Conservation (phyloP, 2,329 filamentous ascomycete species). For the Whalleya microplaca region DNA sequence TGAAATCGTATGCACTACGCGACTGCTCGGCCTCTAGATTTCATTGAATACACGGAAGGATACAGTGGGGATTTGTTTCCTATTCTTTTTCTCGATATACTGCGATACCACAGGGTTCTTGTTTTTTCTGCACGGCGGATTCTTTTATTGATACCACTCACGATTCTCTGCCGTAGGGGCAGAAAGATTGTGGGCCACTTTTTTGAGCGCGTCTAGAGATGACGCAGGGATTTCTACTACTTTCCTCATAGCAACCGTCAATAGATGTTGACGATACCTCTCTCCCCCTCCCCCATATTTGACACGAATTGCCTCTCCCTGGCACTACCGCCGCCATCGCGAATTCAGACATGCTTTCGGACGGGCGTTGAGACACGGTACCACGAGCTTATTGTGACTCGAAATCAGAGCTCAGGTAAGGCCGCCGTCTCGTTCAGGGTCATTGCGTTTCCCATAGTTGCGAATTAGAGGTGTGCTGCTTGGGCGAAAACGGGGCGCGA, state of each 20-base stretch:
- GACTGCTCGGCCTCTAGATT: neutral
- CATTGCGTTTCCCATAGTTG: constrained; percentile 6
- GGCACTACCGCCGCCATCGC: neutral
- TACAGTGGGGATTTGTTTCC: constrained; percentile 14
- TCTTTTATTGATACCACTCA: constrained; percentile 37
- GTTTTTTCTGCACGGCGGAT: constrained; percentile 26
- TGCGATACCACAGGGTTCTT: constrained; percentile 30
- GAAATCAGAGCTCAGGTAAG: neutral
- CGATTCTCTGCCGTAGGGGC: constrained; percentile 12
- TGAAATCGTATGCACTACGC: constrained; percentile 20
- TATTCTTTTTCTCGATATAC: constrained; percentile 34
- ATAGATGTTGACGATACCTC: constrained; percentile 17
- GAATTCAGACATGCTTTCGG: constrained; percentile 3
- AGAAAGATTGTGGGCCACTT: constrained; percentile 16
- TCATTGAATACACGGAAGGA: constrained; percentile 5
- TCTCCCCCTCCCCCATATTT: constrained; percentile 8
- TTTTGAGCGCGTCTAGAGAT: constrained; percentile 7
- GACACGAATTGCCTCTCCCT: neutral
- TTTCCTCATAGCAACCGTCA: constrained; percentile 17
- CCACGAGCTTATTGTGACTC: neutral
- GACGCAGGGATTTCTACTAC: constrained; percentile 17
- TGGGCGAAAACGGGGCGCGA: too few relatives aligned
- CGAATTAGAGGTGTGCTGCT: constrained; percentile 10
- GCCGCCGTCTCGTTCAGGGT: constrained; percentile 6
- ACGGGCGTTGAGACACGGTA: neutral